A percentile compares a stretch with the other conserved stretches of the same genome.
phyloP scores from a whole-genome alignment of 345 rosid genomes.

The Carallia pectinifolia region DNA sequence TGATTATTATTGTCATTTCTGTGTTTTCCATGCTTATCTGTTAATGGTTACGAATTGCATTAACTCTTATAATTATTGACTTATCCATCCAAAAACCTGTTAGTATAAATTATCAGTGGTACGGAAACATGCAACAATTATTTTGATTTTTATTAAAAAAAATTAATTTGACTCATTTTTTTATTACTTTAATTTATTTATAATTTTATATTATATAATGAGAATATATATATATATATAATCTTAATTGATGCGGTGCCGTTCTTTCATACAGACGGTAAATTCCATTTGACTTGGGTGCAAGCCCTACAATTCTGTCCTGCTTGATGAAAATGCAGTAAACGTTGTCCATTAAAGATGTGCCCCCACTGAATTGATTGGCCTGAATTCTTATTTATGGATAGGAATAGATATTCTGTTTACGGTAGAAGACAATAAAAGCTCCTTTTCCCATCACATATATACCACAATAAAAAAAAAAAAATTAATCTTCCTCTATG shows the following conservation, averaged over 20 bases:
- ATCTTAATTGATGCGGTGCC: background rate
- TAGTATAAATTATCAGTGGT: too few species aligned
- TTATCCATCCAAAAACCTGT: too few species aligned
- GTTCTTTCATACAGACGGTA: background rate
- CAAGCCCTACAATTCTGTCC: slow-evolving; percentile 10
- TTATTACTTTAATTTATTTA: too few species aligned
- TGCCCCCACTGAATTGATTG: slow-evolving; percentile 26
- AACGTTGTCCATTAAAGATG: slow-evolving; percentile 14
- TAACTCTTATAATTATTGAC: too few species aligned
- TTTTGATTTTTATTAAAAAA: background rate
- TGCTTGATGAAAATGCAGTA: slow-evolving; percentile 15
- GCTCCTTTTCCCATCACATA: slow-evolving; percentile 12
- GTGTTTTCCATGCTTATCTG: too few species aligned
- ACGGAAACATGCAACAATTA: background rate
- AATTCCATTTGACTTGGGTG: background rate
- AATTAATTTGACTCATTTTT: too few species aligned
- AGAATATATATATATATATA: background rate
- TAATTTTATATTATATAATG: too few species aligned
- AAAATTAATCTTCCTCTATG: background rate
- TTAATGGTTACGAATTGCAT: too few species aligned
- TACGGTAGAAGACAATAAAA: slow-evolving; percentile 24
- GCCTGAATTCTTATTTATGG: slow-evolving; percentile 14
- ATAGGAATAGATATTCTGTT: slow-evolving; percentile 22
- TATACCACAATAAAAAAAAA: background rate
- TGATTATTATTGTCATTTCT: too few species aligned